Evolutionary conservation across 148 eudicot species (phyloP).

Genomic region (Cornus kousa): DNA sequence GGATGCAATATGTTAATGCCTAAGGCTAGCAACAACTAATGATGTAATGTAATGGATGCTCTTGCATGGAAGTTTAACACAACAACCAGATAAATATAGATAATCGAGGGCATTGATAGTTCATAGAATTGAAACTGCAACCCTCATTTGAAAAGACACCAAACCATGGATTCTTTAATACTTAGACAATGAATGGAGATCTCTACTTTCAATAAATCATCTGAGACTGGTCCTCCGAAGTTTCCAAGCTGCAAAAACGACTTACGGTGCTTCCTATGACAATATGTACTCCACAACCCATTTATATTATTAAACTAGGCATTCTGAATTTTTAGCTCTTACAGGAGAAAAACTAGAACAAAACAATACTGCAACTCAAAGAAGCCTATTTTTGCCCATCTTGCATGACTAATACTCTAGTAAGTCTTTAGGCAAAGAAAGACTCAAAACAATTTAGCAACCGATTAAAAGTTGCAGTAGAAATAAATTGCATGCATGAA

Average conservation of each 20-base stretch:
- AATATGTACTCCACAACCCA: not conserved
- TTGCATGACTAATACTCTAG: not conserved
- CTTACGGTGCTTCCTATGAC: not conserved
- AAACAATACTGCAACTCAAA: not conserved
- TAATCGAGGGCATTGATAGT: not conserved
- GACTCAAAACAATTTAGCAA: not conserved
- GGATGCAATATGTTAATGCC: not conserved
- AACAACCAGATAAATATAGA: not conserved
- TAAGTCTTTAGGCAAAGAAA: not conserved
- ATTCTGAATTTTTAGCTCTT: not conserved
- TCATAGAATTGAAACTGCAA: not conserved
- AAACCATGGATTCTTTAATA: not conserved
- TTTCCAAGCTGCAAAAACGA: not conserved
- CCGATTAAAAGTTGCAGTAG: constrained; percentile 4
- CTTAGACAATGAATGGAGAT: not conserved
- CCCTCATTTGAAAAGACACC: not conserved
- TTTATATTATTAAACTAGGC: not conserved
- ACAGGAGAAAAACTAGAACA: not conserved
- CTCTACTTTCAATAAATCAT: not conserved
- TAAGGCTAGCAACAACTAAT: not conserved
- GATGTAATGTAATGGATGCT: not conserved
- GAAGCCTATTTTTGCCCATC: not conserved
- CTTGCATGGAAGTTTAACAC: not conserved
- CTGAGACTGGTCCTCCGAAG: not conserved
- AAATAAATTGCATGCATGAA: constrained; percentile 2